Conservation (phyloP, 2,329 filamentous ascomycete genomes). For the Chalaropsis thielavioides region DNA sequence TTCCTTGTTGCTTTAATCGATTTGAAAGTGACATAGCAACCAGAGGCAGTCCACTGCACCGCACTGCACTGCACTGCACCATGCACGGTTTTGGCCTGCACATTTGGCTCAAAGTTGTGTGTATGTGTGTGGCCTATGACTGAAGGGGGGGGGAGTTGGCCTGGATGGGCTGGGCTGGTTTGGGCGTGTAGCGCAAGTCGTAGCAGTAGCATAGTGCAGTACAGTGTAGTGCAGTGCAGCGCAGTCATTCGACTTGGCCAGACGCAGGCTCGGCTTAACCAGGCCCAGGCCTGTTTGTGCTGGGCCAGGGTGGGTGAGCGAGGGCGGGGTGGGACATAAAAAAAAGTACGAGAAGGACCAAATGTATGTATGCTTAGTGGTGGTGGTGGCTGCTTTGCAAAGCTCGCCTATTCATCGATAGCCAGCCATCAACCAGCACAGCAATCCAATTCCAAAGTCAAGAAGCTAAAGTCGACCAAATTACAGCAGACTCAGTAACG, state of each 20-base stretch:
- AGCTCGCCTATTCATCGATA: conserved; percentile 4
- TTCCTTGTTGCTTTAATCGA: conserved; percentile 5
- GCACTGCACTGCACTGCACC: not conserved
- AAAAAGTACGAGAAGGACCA: conserved; percentile 4
- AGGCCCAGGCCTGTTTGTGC: conserved; percentile 12
- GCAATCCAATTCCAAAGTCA: conserved; percentile 6
- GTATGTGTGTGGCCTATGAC: not conserved
- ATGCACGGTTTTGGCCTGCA: too few species aligned
- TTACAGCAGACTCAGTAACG: not conserved
- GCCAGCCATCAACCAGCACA: conserved; percentile 9
- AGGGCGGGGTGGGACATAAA: conserved; percentile 13
- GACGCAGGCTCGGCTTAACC: conserved; percentile 9
- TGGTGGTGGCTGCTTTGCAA: conserved; percentile 3
- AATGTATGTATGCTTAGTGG: conserved; percentile 3
- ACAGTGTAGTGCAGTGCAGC: not conserved
- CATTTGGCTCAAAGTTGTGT: not conserved
- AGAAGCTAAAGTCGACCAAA: not conserved
- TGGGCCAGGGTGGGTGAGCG: not conserved
- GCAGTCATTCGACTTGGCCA: not conserved
- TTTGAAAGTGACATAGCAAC: conserved; percentile 4
- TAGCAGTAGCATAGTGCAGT: not conserved
- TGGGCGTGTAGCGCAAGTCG: not conserved
- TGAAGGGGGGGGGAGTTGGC: not conserved
- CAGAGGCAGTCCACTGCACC: not conserved
- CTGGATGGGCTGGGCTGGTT: not conserved